These are phyloP conservation scores for Fusarium anthophilum DNA, from an alignment of 2,329 filamentous ascomycete genomes.

Conservation along the genomic window DNA sequence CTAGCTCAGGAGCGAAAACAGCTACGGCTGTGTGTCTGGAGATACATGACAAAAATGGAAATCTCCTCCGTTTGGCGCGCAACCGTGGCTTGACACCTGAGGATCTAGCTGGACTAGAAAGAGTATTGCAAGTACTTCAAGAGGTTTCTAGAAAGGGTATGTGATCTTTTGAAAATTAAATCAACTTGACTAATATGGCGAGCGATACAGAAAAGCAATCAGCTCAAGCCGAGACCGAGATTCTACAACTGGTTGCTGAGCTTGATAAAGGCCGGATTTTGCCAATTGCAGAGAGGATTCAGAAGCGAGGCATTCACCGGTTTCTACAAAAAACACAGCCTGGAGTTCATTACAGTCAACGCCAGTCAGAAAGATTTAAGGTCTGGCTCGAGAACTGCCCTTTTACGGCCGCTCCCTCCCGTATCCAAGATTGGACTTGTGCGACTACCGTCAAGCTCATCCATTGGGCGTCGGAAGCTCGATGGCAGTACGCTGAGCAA, in stretches of 20 bases:
- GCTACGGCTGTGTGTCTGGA: slow-evolving; percentile 47
- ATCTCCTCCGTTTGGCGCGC: slow-evolving; percentile 34
- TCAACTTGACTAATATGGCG: neutral
- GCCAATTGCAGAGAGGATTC: neutral
- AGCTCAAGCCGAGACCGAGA: slow-evolving; percentile 9
- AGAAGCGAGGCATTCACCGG: neutral
- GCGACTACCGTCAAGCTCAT: neutral
- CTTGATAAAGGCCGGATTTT: neutral
- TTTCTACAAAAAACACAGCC: neutral
- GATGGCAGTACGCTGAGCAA: slow-evolving; percentile 37
- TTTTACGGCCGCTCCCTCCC: neutral
- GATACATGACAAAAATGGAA: slow-evolving; percentile 2
- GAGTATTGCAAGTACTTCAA: slow-evolving; percentile 1
- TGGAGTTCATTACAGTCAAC: no score
- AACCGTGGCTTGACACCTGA: slow-evolving; percentile 34
- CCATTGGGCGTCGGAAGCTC: slow-evolving; percentile 41
- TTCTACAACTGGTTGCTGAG: slow-evolving; percentile 1
- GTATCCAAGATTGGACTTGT: neutral
- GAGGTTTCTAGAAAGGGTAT: neutral
- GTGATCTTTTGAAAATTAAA: fast-evolving
- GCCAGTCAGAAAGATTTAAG: neutral
- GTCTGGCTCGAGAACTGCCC: neutral
- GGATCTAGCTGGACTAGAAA: neutral
- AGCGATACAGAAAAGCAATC: neutral
- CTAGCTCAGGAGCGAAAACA: slow-evolving; percentile 30